These are phyloP conservation scores for Neodidymelliopsis sp. DNA, from an alignment of 2,329 filamentous ascomycete genomes.

Conservation along the genomic window DNA sequence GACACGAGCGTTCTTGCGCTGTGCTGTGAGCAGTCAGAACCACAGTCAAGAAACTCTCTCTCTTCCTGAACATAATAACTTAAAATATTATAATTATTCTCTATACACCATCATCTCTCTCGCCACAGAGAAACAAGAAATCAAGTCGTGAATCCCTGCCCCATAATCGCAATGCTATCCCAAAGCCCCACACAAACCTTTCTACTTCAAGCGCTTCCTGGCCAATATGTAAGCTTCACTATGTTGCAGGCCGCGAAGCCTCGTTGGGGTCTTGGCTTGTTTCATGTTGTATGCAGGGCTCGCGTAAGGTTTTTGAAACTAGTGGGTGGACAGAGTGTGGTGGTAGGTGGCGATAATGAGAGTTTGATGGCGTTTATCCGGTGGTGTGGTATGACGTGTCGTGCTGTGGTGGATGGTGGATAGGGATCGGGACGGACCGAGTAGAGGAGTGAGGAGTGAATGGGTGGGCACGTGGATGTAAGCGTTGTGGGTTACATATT, in stretches of 20 bases:
- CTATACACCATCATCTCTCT: too few relatives aligned
- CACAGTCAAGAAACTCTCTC: too few relatives aligned
- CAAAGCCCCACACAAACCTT: neutral
- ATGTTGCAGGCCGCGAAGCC: neutral
- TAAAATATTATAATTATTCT: too few relatives aligned
- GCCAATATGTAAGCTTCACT: constrained; percentile 7
- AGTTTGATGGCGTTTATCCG: too few relatives aligned
- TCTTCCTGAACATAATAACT: too few relatives aligned
- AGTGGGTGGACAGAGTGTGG: neutral
- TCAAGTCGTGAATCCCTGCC: too few relatives aligned
- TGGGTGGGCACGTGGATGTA: neutral
- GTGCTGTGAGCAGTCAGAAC: too few relatives aligned
- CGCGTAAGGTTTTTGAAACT: neutral
- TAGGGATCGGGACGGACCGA: neutral
- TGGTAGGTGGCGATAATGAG: too few relatives aligned
- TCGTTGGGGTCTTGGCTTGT: constrained; percentile 11
- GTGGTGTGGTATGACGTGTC: neutral
- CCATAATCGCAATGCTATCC: neutral
- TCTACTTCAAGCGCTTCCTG: neutral
- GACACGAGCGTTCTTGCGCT: too few relatives aligned
- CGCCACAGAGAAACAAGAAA: too few relatives aligned
- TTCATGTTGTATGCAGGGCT: constrained; percentile 12
- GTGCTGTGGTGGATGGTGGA: too few relatives aligned
- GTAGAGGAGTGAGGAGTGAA: neutral
- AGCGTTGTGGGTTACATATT: too few relatives aligned